These are phyloP conservation scores for Phoenix roebelenii DNA, from an alignment of 176 grass and related monocot genomes.

Conservation along the genomic window DNA sequence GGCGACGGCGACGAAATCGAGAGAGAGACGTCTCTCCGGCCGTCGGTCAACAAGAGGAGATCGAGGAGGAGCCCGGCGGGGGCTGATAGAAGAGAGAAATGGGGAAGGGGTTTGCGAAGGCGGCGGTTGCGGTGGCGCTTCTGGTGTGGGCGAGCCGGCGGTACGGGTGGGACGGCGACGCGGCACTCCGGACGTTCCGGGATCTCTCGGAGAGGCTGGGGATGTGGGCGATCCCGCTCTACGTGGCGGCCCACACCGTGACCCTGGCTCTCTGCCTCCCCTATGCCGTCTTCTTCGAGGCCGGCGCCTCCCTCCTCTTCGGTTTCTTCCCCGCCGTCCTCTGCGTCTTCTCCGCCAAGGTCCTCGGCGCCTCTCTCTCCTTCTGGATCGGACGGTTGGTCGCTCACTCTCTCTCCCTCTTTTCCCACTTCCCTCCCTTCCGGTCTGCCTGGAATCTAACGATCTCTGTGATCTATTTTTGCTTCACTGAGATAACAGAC, in stretches of 20 bases:
- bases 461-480: too few species aligned
- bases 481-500: too few species aligned
- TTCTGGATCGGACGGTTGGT: conserved; percentile 96
- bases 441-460: too few species aligned
- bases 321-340: conserved; percentile 78
- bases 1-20: too few species aligned
- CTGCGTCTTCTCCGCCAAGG: conserved; percentile 91
- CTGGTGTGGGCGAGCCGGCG: conserved; percentile 5
- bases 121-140: background rate
- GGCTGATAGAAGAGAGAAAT: too few species aligned
- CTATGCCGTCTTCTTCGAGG: conserved; percentile 92
- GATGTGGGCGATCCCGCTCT: conserved; percentile 61
- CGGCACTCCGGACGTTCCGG: conserved; percentile 36
- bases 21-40: too few species aligned
- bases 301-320: conserved; percentile 62
- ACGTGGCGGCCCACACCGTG: conserved; percentile 69
- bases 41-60: too few species aligned
- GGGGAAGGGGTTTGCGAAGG: too few species aligned
- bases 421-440: background rate
- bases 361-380: conserved; percentile 86
- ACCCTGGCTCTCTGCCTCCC: conserved; percentile 80
- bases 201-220: conserved; percentile 37
- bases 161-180: conserved; percentile 30
- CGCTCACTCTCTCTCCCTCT: too few species aligned
- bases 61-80: too few species aligned